A percentile compares a stretch with the other conserved stretches of the same genome.
phyloP scores from a whole-genome alignment of 257 asterid genomes.

The Hygrophila difformis region DNA sequence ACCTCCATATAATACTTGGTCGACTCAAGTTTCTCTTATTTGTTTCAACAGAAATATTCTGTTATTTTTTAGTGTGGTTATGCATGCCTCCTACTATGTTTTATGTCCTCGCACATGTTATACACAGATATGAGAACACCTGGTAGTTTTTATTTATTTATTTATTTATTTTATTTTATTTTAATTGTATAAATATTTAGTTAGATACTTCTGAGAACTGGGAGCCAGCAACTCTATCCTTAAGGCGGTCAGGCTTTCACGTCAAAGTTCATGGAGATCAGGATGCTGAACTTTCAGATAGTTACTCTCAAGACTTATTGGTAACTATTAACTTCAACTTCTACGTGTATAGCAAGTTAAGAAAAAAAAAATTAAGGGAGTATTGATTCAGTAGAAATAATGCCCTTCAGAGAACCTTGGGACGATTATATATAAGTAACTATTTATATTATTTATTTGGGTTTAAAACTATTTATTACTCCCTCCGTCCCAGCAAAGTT shows the following conservation, averaged over 20 bases:
- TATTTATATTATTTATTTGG: too few species aligned
- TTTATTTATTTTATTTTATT: too few species aligned
- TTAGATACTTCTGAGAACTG: slow-evolving; percentile 74
- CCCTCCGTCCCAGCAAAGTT: too few species aligned
- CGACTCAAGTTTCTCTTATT: too few species aligned
- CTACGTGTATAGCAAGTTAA: slow-evolving; percentile 6
- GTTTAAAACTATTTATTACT: too few species aligned
- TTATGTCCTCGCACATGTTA: too few species aligned
- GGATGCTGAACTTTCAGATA: slow-evolving; percentile 54
- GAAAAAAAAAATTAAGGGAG: not conserved
- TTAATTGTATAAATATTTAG: slow-evolving; percentile 29
- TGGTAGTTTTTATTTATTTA: too few species aligned
- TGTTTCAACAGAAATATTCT: too few species aligned
- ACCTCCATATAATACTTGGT: too few species aligned
- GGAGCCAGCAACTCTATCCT: slow-evolving; percentile 61
- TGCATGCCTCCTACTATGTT: too few species aligned
- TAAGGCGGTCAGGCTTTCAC: slow-evolving; percentile 71
- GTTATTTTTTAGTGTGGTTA: too few species aligned
- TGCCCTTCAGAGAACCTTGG: not conserved
- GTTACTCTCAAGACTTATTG: slow-evolving; percentile 64
- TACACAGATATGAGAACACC: too few species aligned
- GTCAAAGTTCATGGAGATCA: slow-evolving; percentile 64
- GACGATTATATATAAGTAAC: not conserved
- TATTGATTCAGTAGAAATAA: slow-evolving; percentile 6
- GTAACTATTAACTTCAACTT: slow-evolving; percentile 46